Percentiles rank a stretch among this genome's conserved stretches.
Conservation (phyloP, 2,329 filamentous ascomycete species). For the Ophiostoma populinum region DNA sequence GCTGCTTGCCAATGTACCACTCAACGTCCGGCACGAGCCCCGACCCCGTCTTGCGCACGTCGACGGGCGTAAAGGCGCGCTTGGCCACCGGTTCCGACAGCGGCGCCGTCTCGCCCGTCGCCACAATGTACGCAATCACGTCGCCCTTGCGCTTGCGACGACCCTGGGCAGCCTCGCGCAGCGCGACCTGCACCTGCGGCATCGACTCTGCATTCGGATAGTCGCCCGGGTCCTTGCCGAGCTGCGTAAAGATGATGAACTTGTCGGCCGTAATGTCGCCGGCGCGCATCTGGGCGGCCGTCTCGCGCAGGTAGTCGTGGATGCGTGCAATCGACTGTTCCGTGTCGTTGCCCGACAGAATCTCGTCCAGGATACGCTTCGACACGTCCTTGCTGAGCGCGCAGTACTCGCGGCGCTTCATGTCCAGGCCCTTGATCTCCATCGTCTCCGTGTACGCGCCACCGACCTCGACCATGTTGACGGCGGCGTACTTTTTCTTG, state of each 20-base stretch:
- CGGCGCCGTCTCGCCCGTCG: slow-evolving; percentile 30
- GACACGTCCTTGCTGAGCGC: slow-evolving; percentile 90
- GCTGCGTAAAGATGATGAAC: slow-evolving; percentile 96
- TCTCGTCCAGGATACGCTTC: slow-evolving; percentile 74
- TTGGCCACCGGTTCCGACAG: slow-evolving; percentile 58
- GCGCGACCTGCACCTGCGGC: slow-evolving; percentile 91
- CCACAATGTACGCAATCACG: slow-evolving; percentile 92
- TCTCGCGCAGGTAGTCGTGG: slow-evolving; percentile 78
- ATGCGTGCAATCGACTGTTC: slow-evolving; percentile 78
- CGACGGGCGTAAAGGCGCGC: slow-evolving; percentile 72
- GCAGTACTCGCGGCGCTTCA: slow-evolving; percentile 95
- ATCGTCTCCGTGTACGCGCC: slow-evolving; percentile 78
- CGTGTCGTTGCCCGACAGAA: slow-evolving; percentile 82
- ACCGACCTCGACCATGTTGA: slow-evolving; percentile 79
- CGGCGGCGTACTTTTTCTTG: slow-evolving; percentile 98
- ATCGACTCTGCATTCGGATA: slow-evolving; percentile 90
- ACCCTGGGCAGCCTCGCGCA: slow-evolving; percentile 72
- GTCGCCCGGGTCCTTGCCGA: slow-evolving; percentile 82
- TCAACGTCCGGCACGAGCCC: slow-evolving; percentile 79
- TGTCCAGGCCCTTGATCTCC: slow-evolving; percentile 95
- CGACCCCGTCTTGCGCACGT: slow-evolving; percentile 62
- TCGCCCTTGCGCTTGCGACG: slow-evolving; percentile 84
- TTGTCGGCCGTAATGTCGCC: slow-evolving; percentile 46
- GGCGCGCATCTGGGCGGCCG: slow-evolving; percentile 74
- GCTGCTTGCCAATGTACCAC: slow-evolving; percentile 96